Percentiles rank a stretch among this genome's conserved stretches.
phyloP scores from a whole-genome alignment of 805 yeast genomes.

The Kurtzmaniella cleridarum region DNA sequence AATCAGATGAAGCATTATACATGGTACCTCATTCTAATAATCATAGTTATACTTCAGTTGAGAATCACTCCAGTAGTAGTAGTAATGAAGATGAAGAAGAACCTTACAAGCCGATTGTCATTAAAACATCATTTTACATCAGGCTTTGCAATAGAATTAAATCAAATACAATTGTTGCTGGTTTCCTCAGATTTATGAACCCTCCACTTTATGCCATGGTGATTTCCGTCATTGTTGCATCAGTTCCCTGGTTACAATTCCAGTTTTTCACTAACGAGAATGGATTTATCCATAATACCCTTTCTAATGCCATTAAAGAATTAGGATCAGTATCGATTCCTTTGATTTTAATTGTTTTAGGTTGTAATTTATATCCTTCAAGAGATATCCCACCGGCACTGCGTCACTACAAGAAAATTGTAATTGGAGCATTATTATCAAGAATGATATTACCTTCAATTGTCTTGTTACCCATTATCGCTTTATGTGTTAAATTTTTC shows the following conservation, averaged over 20 bases:
- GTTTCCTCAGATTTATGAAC: constrained; percentile 50
- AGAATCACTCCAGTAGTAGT: neutral
- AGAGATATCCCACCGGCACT: constrained; percentile 63
- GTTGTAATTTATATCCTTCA: constrained; percentile 72
- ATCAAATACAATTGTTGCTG: constrained; percentile 8
- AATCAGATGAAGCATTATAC: too few species aligned
- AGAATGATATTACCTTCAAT: constrained; percentile 79
- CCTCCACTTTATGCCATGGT: constrained; percentile 84
- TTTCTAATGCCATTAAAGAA: constrained; percentile 58
- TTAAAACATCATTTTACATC: neutral
- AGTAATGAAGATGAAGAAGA: neutral
- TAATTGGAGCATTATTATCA: constrained; percentile 64
- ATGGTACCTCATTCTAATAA: neutral
- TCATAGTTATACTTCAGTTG: neutral
- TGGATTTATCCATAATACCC: constrained; percentile 62
- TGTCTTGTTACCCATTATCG: constrained; percentile 60
- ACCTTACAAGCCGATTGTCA: constrained; percentile 2
- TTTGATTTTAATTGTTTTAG: constrained; percentile 66
- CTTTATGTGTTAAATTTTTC: constrained; percentile 57
- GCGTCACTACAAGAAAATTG: constrained; percentile 54
- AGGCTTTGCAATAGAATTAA: constrained; percentile 1
- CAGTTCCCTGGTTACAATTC: constrained; percentile 52
- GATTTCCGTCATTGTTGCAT: constrained; percentile 62
- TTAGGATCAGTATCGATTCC: constrained; percentile 76
- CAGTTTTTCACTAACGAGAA: constrained; percentile 47